Conservation (phyloP, 805 yeast genomes). For the Sugiyamaella qingdaonensis region DNA sequence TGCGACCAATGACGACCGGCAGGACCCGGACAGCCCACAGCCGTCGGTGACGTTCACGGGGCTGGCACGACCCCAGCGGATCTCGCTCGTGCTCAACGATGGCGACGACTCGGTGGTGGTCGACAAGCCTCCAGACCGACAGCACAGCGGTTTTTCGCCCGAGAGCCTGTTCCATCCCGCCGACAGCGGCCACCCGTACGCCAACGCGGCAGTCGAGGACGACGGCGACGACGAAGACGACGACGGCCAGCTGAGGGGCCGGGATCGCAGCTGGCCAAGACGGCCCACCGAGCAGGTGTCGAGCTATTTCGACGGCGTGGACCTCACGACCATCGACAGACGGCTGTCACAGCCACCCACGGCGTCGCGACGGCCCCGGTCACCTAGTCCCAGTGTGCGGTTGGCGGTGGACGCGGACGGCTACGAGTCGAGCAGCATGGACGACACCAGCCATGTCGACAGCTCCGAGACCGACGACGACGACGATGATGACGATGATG, state of each 20-base stretch:
- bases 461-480: constrained; percentile 7
- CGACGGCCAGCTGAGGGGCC: neutral
- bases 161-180: constrained; percentile 9
- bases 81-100: constrained; percentile 6
- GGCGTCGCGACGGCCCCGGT: neutral
- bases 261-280: neutral
- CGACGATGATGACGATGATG: constrained; percentile 32
- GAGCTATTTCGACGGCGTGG: constrained; percentile 4
- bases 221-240: neutral
- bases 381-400: constrained; percentile 5
- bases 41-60: neutral
- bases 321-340: constrained; percentile 7
- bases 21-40: neutral
- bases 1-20: neutral
- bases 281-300: neutral
- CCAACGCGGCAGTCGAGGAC: neutral
- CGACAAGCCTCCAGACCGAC: neutral
- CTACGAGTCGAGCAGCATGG: neutral
- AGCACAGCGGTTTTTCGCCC: constrained; percentile 1
- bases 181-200: constrained; percentile 1
- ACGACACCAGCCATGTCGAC: constrained; percentile 4
- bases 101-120: constrained; percentile 4
- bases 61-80: neutral
- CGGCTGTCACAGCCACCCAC: constrained; percentile 6
- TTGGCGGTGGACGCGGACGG: constrained; percentile 7